Base-by-base conservation (phyloP, 2,329 filamentous ascomycete genomes). In the Arachnomyces sp. region DNA sequence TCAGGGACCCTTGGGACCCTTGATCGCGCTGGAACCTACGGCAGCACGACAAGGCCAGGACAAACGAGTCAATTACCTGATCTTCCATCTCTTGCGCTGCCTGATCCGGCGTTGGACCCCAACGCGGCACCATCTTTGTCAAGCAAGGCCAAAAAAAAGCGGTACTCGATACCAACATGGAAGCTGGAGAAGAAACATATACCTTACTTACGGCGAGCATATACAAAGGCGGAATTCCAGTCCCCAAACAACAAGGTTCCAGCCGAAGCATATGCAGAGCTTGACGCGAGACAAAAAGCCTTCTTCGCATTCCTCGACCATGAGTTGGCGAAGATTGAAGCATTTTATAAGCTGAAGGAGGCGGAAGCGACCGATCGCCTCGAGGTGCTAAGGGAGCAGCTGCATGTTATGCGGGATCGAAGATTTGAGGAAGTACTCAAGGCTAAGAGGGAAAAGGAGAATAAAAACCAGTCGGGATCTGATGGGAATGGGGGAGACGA, bases 331-430 rank as follows among this genome's bases (percentile, higher is more conserved):
- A 98, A 96, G 64, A 86, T 98, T 8, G 89, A 98, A 57, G 66
- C 71, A 0, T 98, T 98, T 56, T 96, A 96, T 68, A 80, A 78
- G 51, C 68, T 78, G 50, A 95, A 95, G 57, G 92, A 98, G 57
- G 75, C 85, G 18, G 86, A 95, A 57, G 86, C 90, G 0, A 83
- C 79, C 0, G 68, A 81, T 40, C 78, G 89, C 2, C 67, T 95
- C 16, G 67, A 70, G 1, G 61, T 83, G 3, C 70, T 98, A 34
- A 78, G 85, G 31, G 79, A 88, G 38, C 92, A 98, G 59, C 72
- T 98, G 25, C 89, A 94, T 56, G 84, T 93, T 52, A 95, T 96
- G 87, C 77, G 88, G 33, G 87, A 93, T 58, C 77, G 84, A 11
- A 80, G 90, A 15, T 74, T 86, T 18, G 75, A 82, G 38, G 87